These are phyloP conservation scores for Neonectria magnoliae DNA, from an alignment of 2,329 filamentous ascomycete genomes.

Conservation along the genomic window DNA sequence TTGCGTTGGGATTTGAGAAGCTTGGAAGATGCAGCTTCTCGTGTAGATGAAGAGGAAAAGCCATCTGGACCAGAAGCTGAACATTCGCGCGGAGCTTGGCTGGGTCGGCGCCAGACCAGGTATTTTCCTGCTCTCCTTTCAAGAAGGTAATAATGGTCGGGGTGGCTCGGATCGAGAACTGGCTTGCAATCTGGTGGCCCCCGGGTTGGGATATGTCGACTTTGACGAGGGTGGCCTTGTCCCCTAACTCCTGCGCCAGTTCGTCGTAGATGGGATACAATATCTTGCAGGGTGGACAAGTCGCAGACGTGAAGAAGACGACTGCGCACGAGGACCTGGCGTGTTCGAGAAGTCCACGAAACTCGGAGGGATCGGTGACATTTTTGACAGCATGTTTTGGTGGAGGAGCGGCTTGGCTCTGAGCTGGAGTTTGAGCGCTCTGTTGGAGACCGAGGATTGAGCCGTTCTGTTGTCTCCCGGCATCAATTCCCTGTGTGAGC, in stretches of 20 bases:
- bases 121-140: slow-evolving; percentile 77
- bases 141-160: slow-evolving; percentile 91
- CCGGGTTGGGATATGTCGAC: slow-evolving; percentile 77
- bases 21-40: slow-evolving; percentile 75
- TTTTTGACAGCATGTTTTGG: slow-evolving; percentile 63
- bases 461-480: slow-evolving; percentile 58
- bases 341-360: slow-evolving; percentile 56
- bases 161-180: slow-evolving; percentile 77
- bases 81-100: slow-evolving; percentile 76
- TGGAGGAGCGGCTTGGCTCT: slow-evolving; percentile 33
- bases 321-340: slow-evolving; percentile 77
- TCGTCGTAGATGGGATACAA: slow-evolving; percentile 86
- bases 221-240: slow-evolving; percentile 79
- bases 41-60: slow-evolving; percentile 80
- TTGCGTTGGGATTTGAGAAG: slow-evolving; percentile 70
- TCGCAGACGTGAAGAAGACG: slow-evolving; percentile 92
- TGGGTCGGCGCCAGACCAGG: slow-evolving; percentile 83
- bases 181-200: slow-evolving; percentile 70
- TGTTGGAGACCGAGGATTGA: slow-evolving; percentile 64
- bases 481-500: slow-evolving; percentile 61
- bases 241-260: slow-evolving; percentile 76
- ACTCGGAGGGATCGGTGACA: slow-evolving; percentile 58
- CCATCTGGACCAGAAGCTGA: slow-evolving; percentile 77
- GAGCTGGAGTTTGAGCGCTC: slow-evolving; percentile 41
- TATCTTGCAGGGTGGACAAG: slow-evolving; percentile 84